These are phyloP conservation scores for Coniochaeta sp. DNA, from an alignment of 2,329 filamentous ascomycete genomes.

Conservation along the genomic window DNA sequence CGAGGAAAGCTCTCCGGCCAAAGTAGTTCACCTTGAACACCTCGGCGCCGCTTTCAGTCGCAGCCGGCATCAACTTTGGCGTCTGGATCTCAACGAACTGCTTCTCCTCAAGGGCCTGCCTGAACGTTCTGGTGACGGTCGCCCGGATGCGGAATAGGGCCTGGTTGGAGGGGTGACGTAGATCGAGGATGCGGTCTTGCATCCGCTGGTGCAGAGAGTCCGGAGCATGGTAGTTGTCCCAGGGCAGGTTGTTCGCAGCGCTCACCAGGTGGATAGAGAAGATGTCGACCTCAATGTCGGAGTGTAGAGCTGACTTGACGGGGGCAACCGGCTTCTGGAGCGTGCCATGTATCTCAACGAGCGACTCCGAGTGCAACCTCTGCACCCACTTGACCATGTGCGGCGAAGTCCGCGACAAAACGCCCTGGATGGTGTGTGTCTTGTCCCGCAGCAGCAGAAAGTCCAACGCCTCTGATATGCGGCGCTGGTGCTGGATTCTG, in stretches of 20 bases:
- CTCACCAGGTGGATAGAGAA: slow-evolving; percentile 44
- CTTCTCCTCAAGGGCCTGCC: slow-evolving; percentile 62
- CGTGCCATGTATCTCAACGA: slow-evolving; percentile 69
- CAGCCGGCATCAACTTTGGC: slow-evolving; percentile 82
- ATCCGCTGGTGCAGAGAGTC: slow-evolving; percentile 42
- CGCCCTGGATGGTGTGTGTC: slow-evolving; percentile 75
- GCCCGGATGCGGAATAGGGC: slow-evolving; percentile 83
- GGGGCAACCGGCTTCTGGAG: slow-evolving; percentile 68
- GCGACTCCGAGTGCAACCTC: slow-evolving; percentile 69
- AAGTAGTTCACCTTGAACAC: slow-evolving; percentile 94
- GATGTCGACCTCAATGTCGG: slow-evolving; percentile 70
- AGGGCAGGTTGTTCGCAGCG: slow-evolving; percentile 38
- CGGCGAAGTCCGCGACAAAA: slow-evolving; percentile 57
- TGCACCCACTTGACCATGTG: slow-evolving; percentile 85
- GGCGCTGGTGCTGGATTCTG: slow-evolving; percentile 70
- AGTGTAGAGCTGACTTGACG: slow-evolving; percentile 68
- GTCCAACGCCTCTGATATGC: slow-evolving; percentile 73
- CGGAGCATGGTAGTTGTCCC: slow-evolving; percentile 37
- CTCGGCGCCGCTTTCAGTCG: slow-evolving; percentile 84
- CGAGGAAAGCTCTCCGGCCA: slow-evolving; percentile 76
- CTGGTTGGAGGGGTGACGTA: slow-evolving; percentile 81
- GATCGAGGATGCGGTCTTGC: slow-evolving; percentile 72
- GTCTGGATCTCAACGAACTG: slow-evolving; percentile 92
- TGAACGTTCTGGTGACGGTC: slow-evolving; percentile 73
- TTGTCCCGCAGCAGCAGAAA: slow-evolving; percentile 85